Percentiles rank a stretch among this genome's conserved stretches.
Evolutionary conservation across 108 stramenopile genomes (phyloP).

Genomic region (Fragilaria crotonensis): DNA sequence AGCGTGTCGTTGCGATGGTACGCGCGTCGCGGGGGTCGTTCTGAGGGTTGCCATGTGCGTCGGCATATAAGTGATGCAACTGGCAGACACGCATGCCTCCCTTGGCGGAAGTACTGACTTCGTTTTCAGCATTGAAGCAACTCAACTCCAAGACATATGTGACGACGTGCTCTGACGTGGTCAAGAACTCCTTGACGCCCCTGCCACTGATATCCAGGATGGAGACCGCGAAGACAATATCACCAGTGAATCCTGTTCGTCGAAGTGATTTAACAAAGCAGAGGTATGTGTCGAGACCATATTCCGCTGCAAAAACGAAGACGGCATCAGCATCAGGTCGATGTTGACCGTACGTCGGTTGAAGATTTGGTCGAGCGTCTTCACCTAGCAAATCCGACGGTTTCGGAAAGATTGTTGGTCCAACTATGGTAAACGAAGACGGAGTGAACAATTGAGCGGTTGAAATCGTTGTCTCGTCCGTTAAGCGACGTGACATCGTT

Average conservation of each 20-base stretch:
- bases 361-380: background rate
- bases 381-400: background rate
- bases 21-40: constrained; percentile 28
- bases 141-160: constrained; percentile 21
- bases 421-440: background rate
- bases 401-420: constrained; percentile 2
- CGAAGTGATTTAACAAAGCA: constrained; percentile 38
- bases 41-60: background rate
- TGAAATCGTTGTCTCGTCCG: too few relatives aligned
- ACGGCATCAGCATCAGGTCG: constrained; percentile 32
- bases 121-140: constrained; percentile 32
- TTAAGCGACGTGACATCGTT: too few relatives aligned
- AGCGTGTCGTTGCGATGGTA: constrained; percentile 38
- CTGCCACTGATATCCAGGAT: constrained; percentile 14
- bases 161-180: constrained; percentile 19
- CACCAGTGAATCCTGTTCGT: constrained; percentile 42
- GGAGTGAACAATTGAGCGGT: background rate
- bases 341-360: constrained; percentile 13
- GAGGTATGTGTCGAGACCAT: constrained; percentile 30
- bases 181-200: constrained; percentile 15
- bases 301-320: constrained; percentile 23
- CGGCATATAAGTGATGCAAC: constrained; percentile 25
- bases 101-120: constrained; percentile 17
- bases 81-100: constrained; percentile 47
- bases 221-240: constrained; percentile 43